Conservation (phyloP, 2,329 filamentous ascomycete species). For the Colletotrichum paranaense region DNA sequence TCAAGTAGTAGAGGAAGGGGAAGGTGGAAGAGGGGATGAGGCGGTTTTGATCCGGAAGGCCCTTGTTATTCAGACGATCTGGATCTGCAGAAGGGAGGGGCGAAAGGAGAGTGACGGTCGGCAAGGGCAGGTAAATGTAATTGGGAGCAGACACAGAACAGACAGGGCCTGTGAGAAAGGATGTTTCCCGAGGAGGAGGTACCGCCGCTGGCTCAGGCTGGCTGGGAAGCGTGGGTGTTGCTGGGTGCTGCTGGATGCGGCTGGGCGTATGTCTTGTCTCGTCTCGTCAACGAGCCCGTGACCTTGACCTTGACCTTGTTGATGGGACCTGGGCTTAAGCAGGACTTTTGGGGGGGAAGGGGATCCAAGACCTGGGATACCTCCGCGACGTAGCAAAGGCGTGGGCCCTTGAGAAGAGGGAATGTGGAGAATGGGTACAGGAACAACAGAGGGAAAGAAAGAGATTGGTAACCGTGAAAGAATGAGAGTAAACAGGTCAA, state of each 20-base stretch:
- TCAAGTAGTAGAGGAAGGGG: conserved; percentile 4
- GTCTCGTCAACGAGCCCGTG: conserved; percentile 32
- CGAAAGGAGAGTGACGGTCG: conserved; percentile 33
- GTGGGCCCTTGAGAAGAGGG: conserved; percentile 5
- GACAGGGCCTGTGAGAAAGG: conserved; percentile 13
- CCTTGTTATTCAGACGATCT: conserved; percentile 30
- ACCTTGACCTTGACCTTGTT: conserved; percentile 20
- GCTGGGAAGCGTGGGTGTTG: background rate
- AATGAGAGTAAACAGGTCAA: background rate
- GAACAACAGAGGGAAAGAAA: background rate
- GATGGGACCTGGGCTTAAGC: conserved; percentile 15
- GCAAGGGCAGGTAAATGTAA: conserved; percentile 34
- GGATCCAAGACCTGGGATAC: background rate
- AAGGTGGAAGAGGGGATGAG: conserved; percentile 16
- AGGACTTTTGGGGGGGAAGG: background rate
- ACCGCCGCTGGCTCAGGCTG: background rate
- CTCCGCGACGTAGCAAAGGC: conserved; percentile 6
- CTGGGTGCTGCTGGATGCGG: background rate
- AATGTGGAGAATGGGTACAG: conserved; percentile 5
- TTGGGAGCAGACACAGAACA: conserved; percentile 25
- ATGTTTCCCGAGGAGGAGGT: conserved; percentile 23
- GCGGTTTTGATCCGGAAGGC: conserved; percentile 25
- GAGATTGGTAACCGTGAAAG: background rate
- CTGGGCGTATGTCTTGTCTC: conserved; percentile 21
- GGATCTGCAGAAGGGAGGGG: conserved; percentile 30